Conservation (phyloP, 257 asterid genomes). For the Capsicum rhomboideum region DNA sequence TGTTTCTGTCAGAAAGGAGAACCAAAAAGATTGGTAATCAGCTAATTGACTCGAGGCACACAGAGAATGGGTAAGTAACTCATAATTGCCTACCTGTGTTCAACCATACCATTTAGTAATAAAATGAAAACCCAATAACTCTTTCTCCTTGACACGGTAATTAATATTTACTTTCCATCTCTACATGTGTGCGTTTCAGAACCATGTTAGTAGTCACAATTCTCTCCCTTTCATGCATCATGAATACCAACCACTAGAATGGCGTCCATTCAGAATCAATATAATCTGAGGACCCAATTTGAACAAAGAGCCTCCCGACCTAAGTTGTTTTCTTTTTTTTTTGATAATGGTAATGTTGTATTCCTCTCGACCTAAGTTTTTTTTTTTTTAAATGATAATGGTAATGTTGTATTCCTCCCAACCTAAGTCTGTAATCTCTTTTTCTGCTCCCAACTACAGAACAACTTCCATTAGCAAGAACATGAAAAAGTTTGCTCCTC, state of each 20-base stretch:
- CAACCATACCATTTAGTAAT: not conserved
- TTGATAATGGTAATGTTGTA: no score
- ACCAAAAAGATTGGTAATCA: not conserved
- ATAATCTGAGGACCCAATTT: not conserved
- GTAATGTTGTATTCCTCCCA: not conserved
- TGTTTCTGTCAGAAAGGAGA: not conserved
- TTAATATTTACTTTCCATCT: not conserved
- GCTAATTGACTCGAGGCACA: not conserved
- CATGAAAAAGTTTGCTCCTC: not conserved
- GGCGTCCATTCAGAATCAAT: not conserved
- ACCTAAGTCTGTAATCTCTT: not conserved
- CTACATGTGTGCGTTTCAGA: not conserved
- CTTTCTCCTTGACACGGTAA: not conserved
- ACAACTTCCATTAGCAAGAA: not conserved
- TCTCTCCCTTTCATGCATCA: not conserved
- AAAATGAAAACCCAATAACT: not conserved
- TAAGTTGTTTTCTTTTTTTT: no score
- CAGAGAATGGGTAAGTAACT: not conserved
- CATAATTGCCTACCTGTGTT: not conserved
- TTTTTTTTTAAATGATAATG: no score
- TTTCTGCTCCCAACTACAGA: not conserved
- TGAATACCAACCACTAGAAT: not conserved
- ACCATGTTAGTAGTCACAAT: not conserved
- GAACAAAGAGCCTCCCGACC: not conserved
- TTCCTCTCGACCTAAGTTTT: not conserved